Base-by-base conservation (phyloP, 1,284 basidiomycete genomes). In the Lignosus rhinocerotis region DNA sequence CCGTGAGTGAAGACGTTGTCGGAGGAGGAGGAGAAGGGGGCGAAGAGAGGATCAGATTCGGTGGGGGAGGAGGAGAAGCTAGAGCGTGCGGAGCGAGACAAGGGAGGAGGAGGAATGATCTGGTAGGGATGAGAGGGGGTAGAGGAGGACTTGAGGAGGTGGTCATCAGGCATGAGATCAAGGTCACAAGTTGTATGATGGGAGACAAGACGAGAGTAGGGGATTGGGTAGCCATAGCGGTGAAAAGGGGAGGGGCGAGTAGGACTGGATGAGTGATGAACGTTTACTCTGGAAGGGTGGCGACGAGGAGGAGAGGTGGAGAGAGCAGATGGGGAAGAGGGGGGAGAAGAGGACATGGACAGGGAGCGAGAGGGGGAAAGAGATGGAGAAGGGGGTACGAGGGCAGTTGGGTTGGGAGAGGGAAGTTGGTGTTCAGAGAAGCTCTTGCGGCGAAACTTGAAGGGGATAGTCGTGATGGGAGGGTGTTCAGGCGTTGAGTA, bases 361-460 rank as follows among this genome's bases (percentile, higher is more conserved):
- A 56, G 42, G 8, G 62, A 61, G 43, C 56, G 55, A n/a, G 59
- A 64, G 21, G 59, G 60, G 3, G 62, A 64, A 47, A 59, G 60
- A 5, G 62, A 62, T 3, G 60, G 63, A 7, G 63, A 60, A 25
- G 58, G 55, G 25, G 59, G 51, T n/a, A 60, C 39, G 53, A 59
- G 55, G 33, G 44, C n/a, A n/a, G n/a, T n/a, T n/a, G n/a, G 44
- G 47, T 53, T 52, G 12, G 58, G 51, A 34, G 43, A 44, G 49
- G 49, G 59, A 38, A 58, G 53, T 34, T 66, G 52, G 64, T 63
- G 59, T 11, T 62, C 61, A 30, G 62, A 59, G 25, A 67, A 53
- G 47, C 66, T 67, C 58, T 68, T 68, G 25, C 67, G 55, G 25
- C 67, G 61, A 31, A 56, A 63, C 60, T 64, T 68, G 61, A 66